Evolutionary conservation across 345 rosid genomes (phyloP), one percentile per base, ranked within the genome.

Genomic region (Schrenkiella parvula): DNA sequence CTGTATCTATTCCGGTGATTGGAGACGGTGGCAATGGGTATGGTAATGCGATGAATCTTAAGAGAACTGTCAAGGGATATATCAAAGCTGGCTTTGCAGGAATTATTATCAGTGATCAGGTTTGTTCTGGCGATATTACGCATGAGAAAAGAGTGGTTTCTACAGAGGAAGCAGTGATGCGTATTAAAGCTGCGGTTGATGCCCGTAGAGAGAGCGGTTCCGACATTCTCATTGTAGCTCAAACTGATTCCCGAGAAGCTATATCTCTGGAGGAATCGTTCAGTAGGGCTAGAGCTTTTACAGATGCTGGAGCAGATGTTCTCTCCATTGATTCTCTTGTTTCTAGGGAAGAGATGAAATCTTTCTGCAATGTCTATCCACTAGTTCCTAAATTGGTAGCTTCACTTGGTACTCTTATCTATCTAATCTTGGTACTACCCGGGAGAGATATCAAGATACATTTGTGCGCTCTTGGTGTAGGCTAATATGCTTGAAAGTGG

Each of bases 231-330:
- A 89, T 91, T 79, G 84, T 91, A 25, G 95, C 97, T 37, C 86
- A 95, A 32, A 86, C 89, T 72, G 90, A 84, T 84, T 86, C 98
- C 66, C 79, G 97, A 55, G 92, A 93, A 79, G 97, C 84, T 2
- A 13, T 93, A 11, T 91, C 97, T 52, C 70, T 91, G 31, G 91
- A 89, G 50, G 98, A 93, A 78, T 79, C 97, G 22, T 84, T 93
- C 12, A 64, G 85, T 87, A 89, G 96, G 73, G 88, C 92, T 55
- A 84, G 87, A 79, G 92, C 96, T 79, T 93, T 93, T 75, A 92
- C 92, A 64, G 95, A 91, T 81, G 95, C 92, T 54, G 95, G 98
- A 76, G 97, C 95, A 22, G 98, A 93, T 84, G 92, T 88, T 74
- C 85, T 93, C 59, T 89, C 86, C 35, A 68, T 91, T 53, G 92